These are phyloP conservation scores for Yamadazyma tumulicola DNA, from an alignment of 805 yeast genomes.

Conservation along the genomic window DNA sequence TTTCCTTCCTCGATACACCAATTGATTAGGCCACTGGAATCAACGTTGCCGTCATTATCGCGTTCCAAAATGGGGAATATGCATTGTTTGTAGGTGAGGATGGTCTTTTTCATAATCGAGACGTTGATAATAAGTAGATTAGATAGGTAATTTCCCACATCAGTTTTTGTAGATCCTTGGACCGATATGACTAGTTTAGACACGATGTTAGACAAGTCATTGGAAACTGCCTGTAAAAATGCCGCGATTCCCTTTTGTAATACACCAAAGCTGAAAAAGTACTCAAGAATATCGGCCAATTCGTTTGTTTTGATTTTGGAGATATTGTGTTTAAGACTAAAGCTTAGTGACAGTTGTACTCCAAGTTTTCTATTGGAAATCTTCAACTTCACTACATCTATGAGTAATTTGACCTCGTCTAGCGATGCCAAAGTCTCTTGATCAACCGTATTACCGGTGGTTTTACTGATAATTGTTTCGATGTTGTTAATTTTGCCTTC, in stretches of 20 bases:
- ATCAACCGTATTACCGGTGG: constrained; percentile 6
- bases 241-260: constrained; percentile 34
- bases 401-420: constrained; percentile 25
- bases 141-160: constrained; percentile 38
- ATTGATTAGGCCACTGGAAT: constrained; percentile 61
- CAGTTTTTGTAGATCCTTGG: constrained; percentile 42
- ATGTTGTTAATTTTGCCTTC: constrained; percentile 28
- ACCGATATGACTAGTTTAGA: constrained; percentile 34
- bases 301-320: constrained; percentile 26
- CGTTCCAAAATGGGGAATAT: constrained; percentile 39
- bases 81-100: constrained; percentile 49
- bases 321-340: constrained; percentile 37
- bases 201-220: constrained; percentile 27
- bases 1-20: constrained; percentile 72
- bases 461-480: constrained; percentile 21
- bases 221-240: constrained; percentile 32
- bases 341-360: constrained; percentile 33
- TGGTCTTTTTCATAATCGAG: constrained; percentile 51
- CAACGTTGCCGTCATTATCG: constrained; percentile 22
- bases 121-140: constrained; percentile 38
- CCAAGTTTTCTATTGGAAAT: constrained; percentile 33
- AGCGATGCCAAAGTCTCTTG: constrained; percentile 12
- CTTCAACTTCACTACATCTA: constrained; percentile 42
- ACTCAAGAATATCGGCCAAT: constrained; percentile 32
- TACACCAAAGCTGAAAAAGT: constrained; percentile 32